Conservation (phyloP, 495 filamentous ascomycete genomes). For the Entonaema liquescens region DNA sequence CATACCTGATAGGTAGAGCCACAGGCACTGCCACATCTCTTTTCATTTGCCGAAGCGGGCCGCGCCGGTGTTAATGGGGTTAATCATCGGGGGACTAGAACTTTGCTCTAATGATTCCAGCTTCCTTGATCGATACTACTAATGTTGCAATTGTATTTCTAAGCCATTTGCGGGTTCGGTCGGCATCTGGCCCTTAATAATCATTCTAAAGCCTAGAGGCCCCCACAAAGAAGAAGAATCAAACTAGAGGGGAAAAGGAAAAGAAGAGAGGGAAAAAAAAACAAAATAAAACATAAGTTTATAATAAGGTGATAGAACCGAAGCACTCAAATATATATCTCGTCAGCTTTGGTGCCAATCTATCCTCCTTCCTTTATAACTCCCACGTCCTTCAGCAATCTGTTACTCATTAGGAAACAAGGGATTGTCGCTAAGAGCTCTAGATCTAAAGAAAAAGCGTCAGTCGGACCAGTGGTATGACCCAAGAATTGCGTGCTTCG, state of each 20-base stretch:
- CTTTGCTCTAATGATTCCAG: constrained; percentile 11
- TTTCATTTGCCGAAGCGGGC: constrained; percentile 33
- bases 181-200: constrained; percentile 39
- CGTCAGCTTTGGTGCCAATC: not conserved
- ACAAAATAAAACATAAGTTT: not conserved
- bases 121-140: constrained; percentile 22
- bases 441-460: constrained; percentile 15
- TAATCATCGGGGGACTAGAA: constrained; percentile 12
- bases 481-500: constrained; percentile 40
- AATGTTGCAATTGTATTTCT: constrained; percentile 36
- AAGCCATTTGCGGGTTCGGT: constrained; percentile 40
- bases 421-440: constrained; percentile 20
- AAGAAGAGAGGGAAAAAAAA: constrained; percentile 15
- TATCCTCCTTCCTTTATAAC: not conserved
- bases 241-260: constrained; percentile 9
- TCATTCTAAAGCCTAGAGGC: constrained; percentile 14
- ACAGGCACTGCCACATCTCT: constrained; percentile 23
- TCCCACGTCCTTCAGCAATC: not conserved
- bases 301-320: constrained; percentile 5
- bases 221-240: constrained; percentile 30
- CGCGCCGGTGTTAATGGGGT: constrained; percentile 22
- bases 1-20: too few species aligned
- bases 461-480: constrained; percentile 31
- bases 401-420: constrained; percentile 27
- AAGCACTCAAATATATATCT: not conserved